Evolutionary conservation across 306 rosid genomes (phyloP), one percentile per base, ranked within the genome.

Genomic region (Cucurbita maxima): DNA sequence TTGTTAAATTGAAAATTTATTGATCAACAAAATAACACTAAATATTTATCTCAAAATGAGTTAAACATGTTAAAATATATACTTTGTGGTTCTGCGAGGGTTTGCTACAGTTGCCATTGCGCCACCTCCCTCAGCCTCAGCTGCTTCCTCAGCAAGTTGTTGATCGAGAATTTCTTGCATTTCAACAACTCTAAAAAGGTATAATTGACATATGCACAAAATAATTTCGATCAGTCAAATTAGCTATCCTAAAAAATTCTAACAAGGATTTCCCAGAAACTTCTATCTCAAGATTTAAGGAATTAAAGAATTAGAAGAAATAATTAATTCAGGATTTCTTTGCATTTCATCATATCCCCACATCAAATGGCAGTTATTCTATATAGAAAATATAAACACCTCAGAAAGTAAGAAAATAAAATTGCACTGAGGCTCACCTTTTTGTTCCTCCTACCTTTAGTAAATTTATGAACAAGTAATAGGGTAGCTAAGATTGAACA

Each of bases 91-190:
- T 86, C 79, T 87, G 58, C 81, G 96, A 76, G 95, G 92, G 87
- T 87, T 89, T 64, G 95, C 85, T 58, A 86, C 72, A 59, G 94
- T 19, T 76, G 91, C 92, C 86, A 86, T 78, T 57, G 86, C 95
- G 62, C 87, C 95, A 48, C 82, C 95, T 69, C 92, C 98, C 84
- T 94, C 98, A 72, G 96, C 97, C 84, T 94, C 98, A 20, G 97
- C 97, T 73, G 96, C 96, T 80, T 90, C 98, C 88, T 94, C 98
- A 70, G 96, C 97, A 86, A 91, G 79, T 83, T 90, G 98, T 83
- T 90, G 89, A 86, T 94, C 98, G 73, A 81, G 92, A 63, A 94
- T 88, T 82, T 94, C 98, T 86, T 94, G 98, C 97, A 89, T 94
- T 85, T 90, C 97, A 84, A 94, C 96, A 77, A 94, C 98, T 86